Conservation (phyloP, 2,329 filamentous ascomycete genomes). For the Akanthomyces dipterigenus region DNA sequence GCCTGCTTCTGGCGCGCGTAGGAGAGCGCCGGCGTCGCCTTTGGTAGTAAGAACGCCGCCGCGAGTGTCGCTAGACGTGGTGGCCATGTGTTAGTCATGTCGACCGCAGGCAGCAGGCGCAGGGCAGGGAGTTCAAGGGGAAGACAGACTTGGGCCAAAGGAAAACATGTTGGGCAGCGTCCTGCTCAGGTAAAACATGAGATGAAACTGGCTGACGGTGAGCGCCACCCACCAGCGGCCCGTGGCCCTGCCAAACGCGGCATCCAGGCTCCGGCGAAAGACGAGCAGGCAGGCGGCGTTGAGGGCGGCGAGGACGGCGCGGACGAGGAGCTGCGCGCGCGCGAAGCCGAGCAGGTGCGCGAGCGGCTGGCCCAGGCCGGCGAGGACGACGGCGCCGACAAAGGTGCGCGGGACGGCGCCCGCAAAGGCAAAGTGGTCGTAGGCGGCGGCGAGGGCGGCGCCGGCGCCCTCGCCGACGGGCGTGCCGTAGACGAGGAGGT, state of each 20-base stretch:
- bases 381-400: conserved; percentile 69
- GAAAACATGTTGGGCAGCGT: conserved; percentile 97
- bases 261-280: conserved; percentile 57
- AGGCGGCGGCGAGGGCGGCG: conserved; percentile 52
- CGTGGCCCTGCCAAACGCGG: conserved; percentile 60
- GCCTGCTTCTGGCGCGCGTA: conserved; percentile 52
- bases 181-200: conserved; percentile 85
- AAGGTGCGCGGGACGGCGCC: conserved; percentile 91
- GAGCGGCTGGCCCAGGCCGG: conserved; percentile 63
- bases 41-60: conserved; percentile 39
- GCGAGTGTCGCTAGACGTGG: conserved; percentile 55
- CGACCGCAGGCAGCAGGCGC: background rate
- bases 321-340: conserved; percentile 56
- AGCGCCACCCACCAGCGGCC: conserved; percentile 76
- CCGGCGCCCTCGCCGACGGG: conserved; percentile 48
- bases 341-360: conserved; percentile 44
- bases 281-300: conserved; percentile 64
- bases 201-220: conserved; percentile 81
- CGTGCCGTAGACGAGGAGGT: conserved; percentile 76
- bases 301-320: conserved; percentile 68
- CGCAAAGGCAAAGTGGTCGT: conserved; percentile 87
- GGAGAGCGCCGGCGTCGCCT: conserved; percentile 21
- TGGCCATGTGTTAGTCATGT: background rate
- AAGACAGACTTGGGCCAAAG: conserved; percentile 67
- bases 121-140: background rate